A percentile compares a stretch with the other conserved stretches of the same genome.
Conservation (phyloP, 2,329 filamentous ascomycete species). For the Alternaria gaisen region DNA sequence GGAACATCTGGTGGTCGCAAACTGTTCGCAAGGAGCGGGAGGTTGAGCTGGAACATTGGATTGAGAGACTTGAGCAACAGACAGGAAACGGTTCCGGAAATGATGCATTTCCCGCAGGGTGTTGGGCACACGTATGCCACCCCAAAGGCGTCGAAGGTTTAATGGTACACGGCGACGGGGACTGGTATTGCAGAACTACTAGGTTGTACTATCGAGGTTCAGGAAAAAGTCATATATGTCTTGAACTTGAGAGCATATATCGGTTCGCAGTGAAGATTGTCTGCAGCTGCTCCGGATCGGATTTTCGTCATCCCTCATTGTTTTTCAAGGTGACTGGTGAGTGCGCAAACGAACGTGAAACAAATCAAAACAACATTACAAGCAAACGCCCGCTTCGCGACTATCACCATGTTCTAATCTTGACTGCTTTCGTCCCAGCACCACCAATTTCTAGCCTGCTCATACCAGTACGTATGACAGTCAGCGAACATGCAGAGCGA, state of each 20-base stretch:
- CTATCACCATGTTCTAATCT: background rate
- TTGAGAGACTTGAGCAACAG: background rate
- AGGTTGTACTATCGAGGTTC: background rate
- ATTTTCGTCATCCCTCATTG: background rate
- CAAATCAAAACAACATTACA: background rate
- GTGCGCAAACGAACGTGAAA: slow-evolving; percentile 1
- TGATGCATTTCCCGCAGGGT: background rate
- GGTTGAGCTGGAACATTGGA: background rate
- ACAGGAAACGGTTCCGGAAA: background rate
- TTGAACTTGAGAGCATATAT: background rate
- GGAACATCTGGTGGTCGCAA: background rate
- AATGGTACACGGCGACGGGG: background rate
- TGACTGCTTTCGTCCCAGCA: background rate
- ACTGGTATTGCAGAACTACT: background rate
- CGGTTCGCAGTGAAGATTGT: background rate
- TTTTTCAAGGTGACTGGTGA: background rate
- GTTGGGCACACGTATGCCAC: too few relatives aligned
- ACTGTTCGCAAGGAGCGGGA: too few relatives aligned
- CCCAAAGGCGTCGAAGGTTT: too few relatives aligned
- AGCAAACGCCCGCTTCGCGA: background rate
- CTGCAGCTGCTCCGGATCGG: background rate
- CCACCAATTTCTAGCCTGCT: too few relatives aligned
- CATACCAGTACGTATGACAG: background rate
- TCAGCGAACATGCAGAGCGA: background rate
- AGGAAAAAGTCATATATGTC: background rate